Conservation (phyloP, 768 basidiomycete genomes). For the Kwoniella botswanensis region DNA sequence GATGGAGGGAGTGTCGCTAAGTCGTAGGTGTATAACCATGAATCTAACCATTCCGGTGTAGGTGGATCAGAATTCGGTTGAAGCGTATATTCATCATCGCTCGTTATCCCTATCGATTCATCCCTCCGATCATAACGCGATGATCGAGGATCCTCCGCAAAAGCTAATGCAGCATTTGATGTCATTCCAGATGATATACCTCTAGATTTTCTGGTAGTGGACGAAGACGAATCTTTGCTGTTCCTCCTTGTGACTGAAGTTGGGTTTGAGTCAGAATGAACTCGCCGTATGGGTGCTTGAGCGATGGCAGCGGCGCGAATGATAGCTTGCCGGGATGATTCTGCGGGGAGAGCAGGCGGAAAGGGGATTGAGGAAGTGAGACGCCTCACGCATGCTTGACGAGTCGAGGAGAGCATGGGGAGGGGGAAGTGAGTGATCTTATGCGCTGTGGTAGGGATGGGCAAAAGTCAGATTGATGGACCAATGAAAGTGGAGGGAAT, state of each 20-base stretch:
- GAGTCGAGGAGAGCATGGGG: constrained; percentile 22
- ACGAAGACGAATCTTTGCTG: background rate
- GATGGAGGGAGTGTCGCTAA: constrained; percentile 23
- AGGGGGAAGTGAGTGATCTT: background rate
- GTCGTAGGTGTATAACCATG: constrained; percentile 24
- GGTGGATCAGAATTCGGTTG: background rate
- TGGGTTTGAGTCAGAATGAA: background rate
- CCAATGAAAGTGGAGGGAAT: constrained; percentile 23
- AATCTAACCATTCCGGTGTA: constrained; percentile 11
- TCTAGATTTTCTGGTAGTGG: background rate
- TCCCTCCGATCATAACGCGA: background rate
- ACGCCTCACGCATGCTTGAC: constrained; percentile 27
- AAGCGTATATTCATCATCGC: constrained; percentile 10
- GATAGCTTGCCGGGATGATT: constrained; percentile 32
- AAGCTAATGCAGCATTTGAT: constrained; percentile 13
- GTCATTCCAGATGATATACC: constrained; percentile 15
- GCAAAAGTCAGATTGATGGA: background rate
- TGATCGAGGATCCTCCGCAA: constrained; percentile 11
- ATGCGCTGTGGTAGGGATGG: background rate
- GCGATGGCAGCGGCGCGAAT: constrained; percentile 14
- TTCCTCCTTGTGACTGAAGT: constrained; percentile 1
- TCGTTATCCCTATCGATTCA: background rate
- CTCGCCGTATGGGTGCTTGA: background rate
- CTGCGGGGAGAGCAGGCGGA: constrained; percentile 22
- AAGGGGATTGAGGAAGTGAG: constrained; percentile 8